Base-by-base conservation (phyloP, 1,284 basidiomycete species). In the Tausonia pullulans region DNA sequence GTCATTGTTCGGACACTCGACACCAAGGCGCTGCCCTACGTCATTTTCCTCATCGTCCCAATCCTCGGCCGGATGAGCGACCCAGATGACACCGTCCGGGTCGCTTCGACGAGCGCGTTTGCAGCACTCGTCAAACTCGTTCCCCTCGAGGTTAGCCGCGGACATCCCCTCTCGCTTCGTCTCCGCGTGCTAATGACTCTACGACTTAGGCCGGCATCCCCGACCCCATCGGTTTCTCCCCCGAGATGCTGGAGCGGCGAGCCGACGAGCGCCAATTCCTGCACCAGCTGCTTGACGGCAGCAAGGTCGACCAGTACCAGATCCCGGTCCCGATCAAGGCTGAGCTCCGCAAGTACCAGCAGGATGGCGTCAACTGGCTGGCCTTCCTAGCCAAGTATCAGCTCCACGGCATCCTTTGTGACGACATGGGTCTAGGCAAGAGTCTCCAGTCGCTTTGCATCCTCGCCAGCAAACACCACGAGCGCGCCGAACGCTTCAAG, bases 341-440 rank as follows among this genome's bases (percentile, higher is more conserved):
- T 50, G 92, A 97, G 71, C 80, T 99, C 59, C 86, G 96, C 65
- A 92, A 93, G 75, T 99, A 99, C 74, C 96, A 99, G 76, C 89
- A 91, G 74, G 96, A 99, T 68, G 96, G 96, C 55, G 90, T 99
- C 70, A 98, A 93, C 75, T 99, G 96, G 96, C 81, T 99, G 57
- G 96, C 96, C 0, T 99, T 99, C 80, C 81, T 99, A 53, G 89
- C 93, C 44, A 79, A 95, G 75, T 98, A 95, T 73, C 96, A 98
- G 74, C 78, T 99, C 5, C 96, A 99, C 75, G 96, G 96, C 27
- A 92, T 98, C 70, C 84, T 99, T 44, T 99, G 96, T 74, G 96
- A 99, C 74, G 95, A 98, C 73, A 98, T 98, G 95, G 96, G 96
- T 69, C 84, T 99, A 6, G 96, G 96, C 43, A 99, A 99, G 79